Evolutionary conservation across 2,329 filamentous ascomycete genomes (phyloP).

Genomic region (Fusarium hainanense): DNA sequence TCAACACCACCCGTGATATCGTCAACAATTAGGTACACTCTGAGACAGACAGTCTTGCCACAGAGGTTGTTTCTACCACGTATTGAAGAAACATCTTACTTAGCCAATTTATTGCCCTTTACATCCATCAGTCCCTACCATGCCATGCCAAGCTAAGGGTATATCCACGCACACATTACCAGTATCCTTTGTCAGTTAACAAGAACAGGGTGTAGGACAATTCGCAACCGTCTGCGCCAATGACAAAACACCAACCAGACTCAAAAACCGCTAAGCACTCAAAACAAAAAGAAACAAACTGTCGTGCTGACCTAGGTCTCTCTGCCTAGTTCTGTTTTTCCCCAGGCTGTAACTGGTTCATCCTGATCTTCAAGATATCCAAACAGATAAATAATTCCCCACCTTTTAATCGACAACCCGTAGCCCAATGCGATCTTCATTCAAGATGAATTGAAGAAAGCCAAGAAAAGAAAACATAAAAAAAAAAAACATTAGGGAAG

Average conservation of each 20-base stretch:
- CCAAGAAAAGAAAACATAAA: not conserved
- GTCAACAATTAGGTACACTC: not conserved
- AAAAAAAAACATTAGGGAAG: not conserved
- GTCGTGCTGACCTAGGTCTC: slow-evolving; percentile 19
- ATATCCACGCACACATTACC: slow-evolving; percentile 21
- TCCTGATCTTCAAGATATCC: not conserved
- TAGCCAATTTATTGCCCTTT: slow-evolving; percentile 13
- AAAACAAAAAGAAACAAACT: not conserved
- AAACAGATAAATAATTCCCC: not conserved
- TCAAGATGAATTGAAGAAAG: not conserved
- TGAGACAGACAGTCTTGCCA: not conserved
- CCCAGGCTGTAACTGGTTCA: slow-evolving; percentile 33
- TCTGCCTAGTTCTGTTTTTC: slow-evolving; percentile 35
- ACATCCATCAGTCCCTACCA: not conserved
- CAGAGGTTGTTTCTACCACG: not conserved
- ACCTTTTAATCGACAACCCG: not conserved
- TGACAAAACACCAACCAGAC: slow-evolving; percentile 5
- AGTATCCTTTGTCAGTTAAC: slow-evolving; percentile 14
- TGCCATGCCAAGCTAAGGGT: slow-evolving; percentile 3
- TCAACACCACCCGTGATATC: not conserved
- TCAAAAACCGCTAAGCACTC: not conserved
- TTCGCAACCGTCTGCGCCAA: slow-evolving; percentile 10
- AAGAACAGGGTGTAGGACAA: slow-evolving; percentile 26
- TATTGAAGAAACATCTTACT: not conserved
- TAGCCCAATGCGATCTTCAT: not conserved